phyloP scores from a whole-genome alignment of 2,329 filamentous ascomycete species.

The Calonectria henricotiae region DNA sequence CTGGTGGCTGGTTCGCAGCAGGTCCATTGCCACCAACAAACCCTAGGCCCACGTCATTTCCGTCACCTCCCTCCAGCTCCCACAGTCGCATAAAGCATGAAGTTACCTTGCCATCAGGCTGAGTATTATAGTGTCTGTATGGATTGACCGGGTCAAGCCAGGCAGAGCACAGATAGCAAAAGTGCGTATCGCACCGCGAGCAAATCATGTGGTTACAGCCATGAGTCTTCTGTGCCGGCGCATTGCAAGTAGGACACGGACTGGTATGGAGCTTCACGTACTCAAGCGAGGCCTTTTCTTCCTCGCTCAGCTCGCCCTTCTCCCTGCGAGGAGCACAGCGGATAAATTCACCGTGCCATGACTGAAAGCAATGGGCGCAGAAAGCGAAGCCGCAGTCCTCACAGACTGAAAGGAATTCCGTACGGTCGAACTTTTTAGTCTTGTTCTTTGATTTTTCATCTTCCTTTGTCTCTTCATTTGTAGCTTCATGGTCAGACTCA shows the following conservation, averaged over 20 bases:
- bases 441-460: slow-evolving; percentile 47
- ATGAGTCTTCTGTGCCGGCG: slow-evolving; percentile 89
- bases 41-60: slow-evolving; percentile 66
- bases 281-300: slow-evolving; percentile 89
- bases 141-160: slow-evolving; percentile 88
- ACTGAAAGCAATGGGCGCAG: slow-evolving; percentile 78
- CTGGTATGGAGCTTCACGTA: slow-evolving; percentile 88
- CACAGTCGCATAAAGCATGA: slow-evolving; percentile 89
- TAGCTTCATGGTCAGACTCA: slow-evolving; percentile 66
- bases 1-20: slow-evolving; percentile 39
- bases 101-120: slow-evolving; percentile 67
- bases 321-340: slow-evolving; percentile 79
- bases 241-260: slow-evolving; percentile 89
- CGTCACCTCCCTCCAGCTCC: slow-evolving; percentile 90
- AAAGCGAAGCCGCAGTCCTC: slow-evolving; percentile 93
- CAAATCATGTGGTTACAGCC: slow-evolving; percentile 99
- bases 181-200: slow-evolving; percentile 90
- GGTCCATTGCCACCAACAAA: slow-evolving; percentile 60
- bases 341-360: slow-evolving; percentile 93
- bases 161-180: slow-evolving; percentile 94
- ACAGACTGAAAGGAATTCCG: slow-evolving; percentile 85
- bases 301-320: slow-evolving; percentile 81
- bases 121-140: slow-evolving; percentile 89
- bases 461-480: slow-evolving; percentile 53
- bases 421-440: slow-evolving; percentile 59